These are phyloP conservation scores for Pseudogymnoascus sp. DNA, from an alignment of 2,329 filamentous ascomycete genomes.

Conservation along the genomic window DNA sequence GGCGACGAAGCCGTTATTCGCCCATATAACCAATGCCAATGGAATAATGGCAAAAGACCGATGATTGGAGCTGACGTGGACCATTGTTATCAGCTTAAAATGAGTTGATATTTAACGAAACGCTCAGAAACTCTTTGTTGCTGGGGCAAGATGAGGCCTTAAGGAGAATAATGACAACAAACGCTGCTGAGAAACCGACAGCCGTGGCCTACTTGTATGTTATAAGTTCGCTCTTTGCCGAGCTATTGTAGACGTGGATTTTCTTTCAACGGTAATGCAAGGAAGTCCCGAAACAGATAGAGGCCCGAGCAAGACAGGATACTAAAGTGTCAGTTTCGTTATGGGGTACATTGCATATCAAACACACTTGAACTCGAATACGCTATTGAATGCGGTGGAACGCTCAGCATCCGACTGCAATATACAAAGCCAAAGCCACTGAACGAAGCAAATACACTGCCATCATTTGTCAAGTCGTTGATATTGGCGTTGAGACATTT, in stretches of 20 bases:
- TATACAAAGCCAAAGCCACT: too few species aligned
- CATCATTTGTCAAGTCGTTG: too few species aligned
- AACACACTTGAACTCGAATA: not conserved
- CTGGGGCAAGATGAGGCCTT: not conserved
- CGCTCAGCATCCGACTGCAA: not conserved
- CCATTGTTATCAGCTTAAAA: not conserved
- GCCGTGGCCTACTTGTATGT: not conserved
- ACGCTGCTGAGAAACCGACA: not conserved
- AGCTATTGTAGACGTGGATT: not conserved
- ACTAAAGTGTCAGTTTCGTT: not conserved
- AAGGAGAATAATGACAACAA: not conserved
- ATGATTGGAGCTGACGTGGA: not conserved
- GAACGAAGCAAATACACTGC: too few species aligned
- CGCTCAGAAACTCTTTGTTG: not conserved
- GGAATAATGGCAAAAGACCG: not conserved
- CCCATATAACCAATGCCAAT: not conserved
- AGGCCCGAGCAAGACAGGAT: not conserved
- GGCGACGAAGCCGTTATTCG: not conserved
- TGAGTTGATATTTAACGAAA: not conserved
- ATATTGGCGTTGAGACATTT: not conserved
- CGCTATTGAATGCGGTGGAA: not conserved
- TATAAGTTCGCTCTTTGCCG: not conserved
- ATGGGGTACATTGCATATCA: not conserved
- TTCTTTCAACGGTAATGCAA: not conserved
- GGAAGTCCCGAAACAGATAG: not conserved